These are phyloP conservation scores for Cladosporium colombiae DNA, from an alignment of 2,329 filamentous ascomycete genomes.

Conservation along the genomic window DNA sequence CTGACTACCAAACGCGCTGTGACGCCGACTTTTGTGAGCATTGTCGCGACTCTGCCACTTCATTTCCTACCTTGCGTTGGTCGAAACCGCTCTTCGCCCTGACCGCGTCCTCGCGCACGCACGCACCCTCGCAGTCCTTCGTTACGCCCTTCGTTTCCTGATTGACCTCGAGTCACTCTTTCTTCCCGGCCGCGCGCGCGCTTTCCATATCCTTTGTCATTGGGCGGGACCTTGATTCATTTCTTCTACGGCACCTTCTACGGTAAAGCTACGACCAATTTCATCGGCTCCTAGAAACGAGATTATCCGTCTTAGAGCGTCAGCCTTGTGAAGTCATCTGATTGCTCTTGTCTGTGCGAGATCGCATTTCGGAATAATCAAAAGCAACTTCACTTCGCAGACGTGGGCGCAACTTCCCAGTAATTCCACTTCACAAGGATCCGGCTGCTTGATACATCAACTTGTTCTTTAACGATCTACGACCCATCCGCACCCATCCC, in stretches of 20 bases:
- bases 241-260: slow-evolving; percentile 24
- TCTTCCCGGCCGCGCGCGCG: slow-evolving; percentile 17
- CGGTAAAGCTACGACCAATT: slow-evolving; percentile 18
- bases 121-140: slow-evolving; percentile 15
- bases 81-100: slow-evolving; percentile 17
- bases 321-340: slow-evolving; percentile 14
- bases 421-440: slow-evolving; percentile 8
- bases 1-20: slow-evolving; percentile 17
- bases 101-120: slow-evolving; percentile 5
- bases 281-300: slow-evolving; percentile 14
- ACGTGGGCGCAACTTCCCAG: slow-evolving; percentile 8
- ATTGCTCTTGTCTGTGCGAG: slow-evolving; percentile 12
- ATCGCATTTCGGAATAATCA: slow-evolving; percentile 15
- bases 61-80: slow-evolving; percentile 17
- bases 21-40: slow-evolving; percentile 16
- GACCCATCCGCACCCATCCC: slow-evolving; percentile 9
- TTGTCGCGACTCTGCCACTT: slow-evolving; percentile 18
- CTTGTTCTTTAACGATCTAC: slow-evolving; percentile 16
- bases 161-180: slow-evolving; percentile 25
- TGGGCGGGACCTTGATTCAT: slow-evolving; percentile 18
- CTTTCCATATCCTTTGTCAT: slow-evolving; percentile 20
- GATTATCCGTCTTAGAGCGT: neutral
- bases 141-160: slow-evolving; percentile 30
- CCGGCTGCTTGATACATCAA: slow-evolving; percentile 1
- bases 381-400: slow-evolving; percentile 16